Conservation (phyloP, 2,329 filamentous ascomycete genomes). For the Sphaerulina musiva region DNA sequence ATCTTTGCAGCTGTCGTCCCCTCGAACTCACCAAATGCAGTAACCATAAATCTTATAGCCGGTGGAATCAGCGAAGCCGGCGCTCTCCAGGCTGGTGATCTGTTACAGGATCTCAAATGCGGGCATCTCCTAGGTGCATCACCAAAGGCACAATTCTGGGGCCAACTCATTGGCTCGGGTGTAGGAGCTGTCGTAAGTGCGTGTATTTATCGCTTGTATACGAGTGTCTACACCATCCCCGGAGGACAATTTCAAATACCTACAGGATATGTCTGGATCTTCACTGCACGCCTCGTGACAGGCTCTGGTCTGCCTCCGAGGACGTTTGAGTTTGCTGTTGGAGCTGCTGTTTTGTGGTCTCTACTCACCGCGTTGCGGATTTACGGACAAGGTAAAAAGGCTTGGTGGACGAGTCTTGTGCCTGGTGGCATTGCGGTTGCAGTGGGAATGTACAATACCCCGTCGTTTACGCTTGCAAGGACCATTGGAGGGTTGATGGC, state of each 20-base stretch:
- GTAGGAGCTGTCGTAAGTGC: slow-evolving; percentile 81
- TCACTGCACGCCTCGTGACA: slow-evolving; percentile 87
- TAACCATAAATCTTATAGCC: slow-evolving; percentile 92
- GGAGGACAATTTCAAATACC: slow-evolving; percentile 88
- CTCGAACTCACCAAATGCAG: slow-evolving; percentile 68
- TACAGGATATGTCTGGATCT: slow-evolving; percentile 94
- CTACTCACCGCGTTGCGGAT: slow-evolving; percentile 64
- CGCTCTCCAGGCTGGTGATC: slow-evolving; percentile 87
- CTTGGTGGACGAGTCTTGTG: slow-evolving; percentile 65
- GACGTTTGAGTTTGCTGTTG: slow-evolving; percentile 72
- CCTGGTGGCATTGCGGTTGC: slow-evolving; percentile 95
- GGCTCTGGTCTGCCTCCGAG: slow-evolving; percentile 79
- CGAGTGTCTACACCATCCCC: slow-evolving; percentile 80
- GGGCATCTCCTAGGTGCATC: slow-evolving; percentile 87
- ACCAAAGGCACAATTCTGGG: slow-evolving; percentile 93
- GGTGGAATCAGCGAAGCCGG: slow-evolving; percentile 81
- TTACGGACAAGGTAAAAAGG: slow-evolving; percentile 38
- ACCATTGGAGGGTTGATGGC: slow-evolving; percentile 70
- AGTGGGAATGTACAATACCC: slow-evolving; percentile 96
- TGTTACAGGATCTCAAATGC: slow-evolving; percentile 96
- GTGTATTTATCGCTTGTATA: slow-evolving; percentile 82
- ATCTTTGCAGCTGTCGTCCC: slow-evolving; percentile 90
- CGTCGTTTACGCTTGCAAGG: slow-evolving; percentile 86
- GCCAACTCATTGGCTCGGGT: slow-evolving; percentile 83
- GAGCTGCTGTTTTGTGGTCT: slow-evolving; percentile 68